These are phyloP conservation scores for Suhomyces canberraensis DNA, from an alignment of 805 yeast species.

Conservation along the genomic window DNA sequence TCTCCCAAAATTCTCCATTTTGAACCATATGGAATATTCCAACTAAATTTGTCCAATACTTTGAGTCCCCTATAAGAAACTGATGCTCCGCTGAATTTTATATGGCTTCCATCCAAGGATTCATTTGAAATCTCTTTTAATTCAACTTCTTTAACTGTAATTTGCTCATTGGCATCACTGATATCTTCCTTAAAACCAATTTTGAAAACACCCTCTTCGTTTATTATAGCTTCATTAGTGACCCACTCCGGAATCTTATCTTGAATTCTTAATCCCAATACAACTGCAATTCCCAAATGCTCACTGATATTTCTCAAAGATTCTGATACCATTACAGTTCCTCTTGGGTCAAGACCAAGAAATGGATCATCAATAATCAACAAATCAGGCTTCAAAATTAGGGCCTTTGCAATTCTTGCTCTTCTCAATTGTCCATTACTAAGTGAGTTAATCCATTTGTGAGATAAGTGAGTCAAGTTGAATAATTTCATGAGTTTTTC, in stretches of 20 bases:
- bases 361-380: constrained; percentile 88
- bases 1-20: constrained; percentile 88
- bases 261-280: constrained; percentile 74
- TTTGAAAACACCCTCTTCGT: constrained; percentile 48
- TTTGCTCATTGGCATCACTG: not conserved
- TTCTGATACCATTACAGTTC: constrained; percentile 56
- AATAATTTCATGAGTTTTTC: constrained; percentile 46
- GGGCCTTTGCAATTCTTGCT: constrained; percentile 77
- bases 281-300: constrained; percentile 50
- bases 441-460: constrained; percentile 79
- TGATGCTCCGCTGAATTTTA: constrained; percentile 56
- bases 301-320: constrained; percentile 38
- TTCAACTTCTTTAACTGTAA: not conserved
- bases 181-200: constrained; percentile 41
- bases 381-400: constrained; percentile 62
- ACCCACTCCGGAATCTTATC: constrained; percentile 81
- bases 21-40: constrained; percentile 69
- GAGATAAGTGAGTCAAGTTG: constrained; percentile 52
- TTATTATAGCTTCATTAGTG: constrained; percentile 65
- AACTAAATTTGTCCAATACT: constrained; percentile 55
- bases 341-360: constrained; percentile 80
- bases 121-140: not conserved
- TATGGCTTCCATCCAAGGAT: constrained; percentile 13
- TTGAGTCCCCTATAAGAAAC: constrained; percentile 64
- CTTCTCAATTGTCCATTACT: constrained; percentile 94